phyloP scores from a whole-genome alignment of 2,329 filamentous ascomycete species.

The Fusarium torulosum region DNA sequence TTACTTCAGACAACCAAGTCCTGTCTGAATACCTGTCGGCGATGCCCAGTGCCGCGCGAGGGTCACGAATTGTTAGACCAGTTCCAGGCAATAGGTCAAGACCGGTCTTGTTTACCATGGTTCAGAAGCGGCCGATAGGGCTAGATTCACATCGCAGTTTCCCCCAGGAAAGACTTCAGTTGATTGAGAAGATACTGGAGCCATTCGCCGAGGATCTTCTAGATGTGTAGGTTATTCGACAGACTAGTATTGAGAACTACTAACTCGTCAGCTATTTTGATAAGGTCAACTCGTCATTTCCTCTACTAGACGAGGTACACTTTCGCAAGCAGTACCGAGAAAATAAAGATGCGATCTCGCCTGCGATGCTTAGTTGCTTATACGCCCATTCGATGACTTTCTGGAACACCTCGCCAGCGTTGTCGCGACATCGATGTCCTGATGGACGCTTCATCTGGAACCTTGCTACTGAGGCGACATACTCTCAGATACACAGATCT shows the following conservation, averaged over 20 bases:
- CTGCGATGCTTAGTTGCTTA: conserved; percentile 67
- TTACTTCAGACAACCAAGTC: conserved; percentile 70
- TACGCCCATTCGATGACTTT: conserved; percentile 70
- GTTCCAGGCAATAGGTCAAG: conserved; percentile 50
- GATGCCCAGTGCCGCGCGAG: conserved; percentile 49
- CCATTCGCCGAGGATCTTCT: conserved; percentile 65
- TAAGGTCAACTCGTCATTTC: conserved; percentile 70
- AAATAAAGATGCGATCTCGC: conserved; percentile 63
- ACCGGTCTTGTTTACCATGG: conserved; percentile 61
- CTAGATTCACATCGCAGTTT: conserved; percentile 54
- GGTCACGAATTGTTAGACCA: conserved; percentile 50
- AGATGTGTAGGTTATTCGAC: conserved; percentile 54
- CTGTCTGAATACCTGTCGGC: conserved; percentile 67
- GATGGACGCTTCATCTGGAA: conserved; percentile 73
- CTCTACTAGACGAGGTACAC: conserved; percentile 67
- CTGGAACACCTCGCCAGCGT: conserved; percentile 64
- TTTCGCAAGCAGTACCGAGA: conserved; percentile 63
- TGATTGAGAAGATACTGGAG: conserved; percentile 70
- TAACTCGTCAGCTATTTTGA: conserved; percentile 42
- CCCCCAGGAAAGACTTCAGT: conserved; percentile 63
- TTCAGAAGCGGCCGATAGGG: conserved; percentile 61
- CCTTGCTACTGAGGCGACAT: conserved; percentile 69
- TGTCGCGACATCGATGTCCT: conserved; percentile 62
- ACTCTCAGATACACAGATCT: conserved; percentile 69
- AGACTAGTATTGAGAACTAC: not conserved